phyloP scores from a whole-genome alignment of 1,139 yeast species.

The Spathaspora sp. region DNA sequence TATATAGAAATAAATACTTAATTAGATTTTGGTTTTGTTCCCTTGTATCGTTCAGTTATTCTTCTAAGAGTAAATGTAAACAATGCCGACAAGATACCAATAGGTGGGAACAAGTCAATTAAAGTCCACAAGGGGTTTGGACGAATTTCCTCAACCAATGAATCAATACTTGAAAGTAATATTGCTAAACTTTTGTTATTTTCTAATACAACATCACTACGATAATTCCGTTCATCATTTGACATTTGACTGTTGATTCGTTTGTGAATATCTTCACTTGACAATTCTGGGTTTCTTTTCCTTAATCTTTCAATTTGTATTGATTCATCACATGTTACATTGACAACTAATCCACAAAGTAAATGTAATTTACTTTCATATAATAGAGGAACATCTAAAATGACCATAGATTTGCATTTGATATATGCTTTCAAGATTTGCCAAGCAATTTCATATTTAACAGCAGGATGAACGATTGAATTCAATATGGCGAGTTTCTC shows the following conservation, averaged over 20 bases:
- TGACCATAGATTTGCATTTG: constrained; percentile 49
- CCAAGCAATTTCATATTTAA: constrained; percentile 63
- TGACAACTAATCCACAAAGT: constrained; percentile 70
- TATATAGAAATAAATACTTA: constrained; percentile 3
- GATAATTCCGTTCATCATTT: constrained; percentile 50
- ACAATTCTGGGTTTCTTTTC: constrained; percentile 65
- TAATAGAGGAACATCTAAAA: constrained; percentile 86
- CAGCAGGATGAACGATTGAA: constrained; percentile 86
- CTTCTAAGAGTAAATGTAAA: constrained; percentile 22
- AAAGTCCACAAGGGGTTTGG: constrained; percentile 60
- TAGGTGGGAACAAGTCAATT: constrained; percentile 59
- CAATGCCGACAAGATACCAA: constrained; percentile 36
- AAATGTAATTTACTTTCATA: constrained; percentile 75
- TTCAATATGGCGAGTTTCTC: constrained; percentile 60
- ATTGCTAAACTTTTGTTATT: constrained; percentile 56
- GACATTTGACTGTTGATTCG: constrained; percentile 81
- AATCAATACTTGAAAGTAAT: constrained; percentile 48
- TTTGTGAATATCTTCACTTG: constrained; percentile 64
- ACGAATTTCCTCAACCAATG: constrained; percentile 40
- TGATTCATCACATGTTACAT: constrained; percentile 61
- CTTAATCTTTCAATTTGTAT: constrained; percentile 64
- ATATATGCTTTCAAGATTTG: constrained; percentile 60
- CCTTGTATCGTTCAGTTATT: constrained; percentile 23
- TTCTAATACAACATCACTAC: constrained; percentile 68
- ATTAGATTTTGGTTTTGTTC: constrained; percentile 14